Base-by-base conservation (phyloP, 169 alveolate species). In the Perkinsus marinus region DNA sequence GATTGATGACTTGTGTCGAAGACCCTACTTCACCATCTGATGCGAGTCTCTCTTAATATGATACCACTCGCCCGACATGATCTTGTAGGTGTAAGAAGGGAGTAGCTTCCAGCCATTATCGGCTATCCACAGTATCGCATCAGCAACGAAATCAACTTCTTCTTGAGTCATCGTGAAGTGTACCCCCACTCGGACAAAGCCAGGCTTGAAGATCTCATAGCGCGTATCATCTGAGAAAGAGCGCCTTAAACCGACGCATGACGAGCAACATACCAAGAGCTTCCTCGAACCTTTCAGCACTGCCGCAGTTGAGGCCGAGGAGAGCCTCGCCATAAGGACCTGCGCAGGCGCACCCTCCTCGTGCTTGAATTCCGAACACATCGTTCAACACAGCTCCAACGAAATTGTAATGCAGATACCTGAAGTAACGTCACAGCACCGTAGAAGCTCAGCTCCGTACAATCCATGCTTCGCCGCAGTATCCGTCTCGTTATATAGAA, bases 291-390 rank as follows among this genome's bases (percentile, higher is more conserved):
- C 79, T 13, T 57, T 57, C 79, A 57, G 79, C 79, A 16, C 79
- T 57, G 37, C 79, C 79, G 34, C 79, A 57, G 79, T 2, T 57
- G 37, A 57, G 34, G 22, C 79, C 79, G 79, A 57, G 93, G 39
- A 97, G 93, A 68, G 91, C 92, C 90, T 97, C 97, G 0, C 97
- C 98, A 94, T 96, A 97, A 6, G 98, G 97, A 0, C 98, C 97
- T 22, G 99, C 99, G 94, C 99, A 98, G 16, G 97, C 95, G 92
- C 99, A 98, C 0, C 99, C 99, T 36, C 98, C 97, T 92, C 99
- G 93, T 19, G 96, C 94, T 93, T 98, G 97, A 39, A 98, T 96
- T 0, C 99, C 99, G 91, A 97, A 98, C 34, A 98, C 92, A 93
- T 98, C 99, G 93, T 97, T 97, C 92, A 97, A 92, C 68, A 98